Evolutionary conservation across 2,329 filamentous ascomycete genomes (phyloP).

Genomic region (Aspergillus ochraceus): DNA sequence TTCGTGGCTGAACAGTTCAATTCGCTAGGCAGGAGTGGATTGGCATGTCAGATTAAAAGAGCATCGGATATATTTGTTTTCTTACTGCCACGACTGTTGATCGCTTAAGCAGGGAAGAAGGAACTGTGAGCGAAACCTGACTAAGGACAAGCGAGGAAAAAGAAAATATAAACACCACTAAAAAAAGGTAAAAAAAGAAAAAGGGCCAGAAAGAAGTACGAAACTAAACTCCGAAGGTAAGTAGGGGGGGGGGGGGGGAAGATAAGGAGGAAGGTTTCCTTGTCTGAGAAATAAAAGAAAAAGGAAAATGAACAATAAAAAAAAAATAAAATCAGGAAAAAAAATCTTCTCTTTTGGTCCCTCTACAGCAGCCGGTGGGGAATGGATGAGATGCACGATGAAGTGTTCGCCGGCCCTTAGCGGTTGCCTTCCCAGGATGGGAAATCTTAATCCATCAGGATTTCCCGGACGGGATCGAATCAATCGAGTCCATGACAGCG

Average conservation of each 20-base stretch:
- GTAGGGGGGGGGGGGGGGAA: not conserved
- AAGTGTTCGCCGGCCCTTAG: constrained; percentile 21
- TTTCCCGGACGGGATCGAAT: constrained; percentile 5
- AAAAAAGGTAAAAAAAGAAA: not conserved
- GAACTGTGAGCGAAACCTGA: not conserved
- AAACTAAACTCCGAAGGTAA: constrained; percentile 1
- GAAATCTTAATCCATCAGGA: not conserved
- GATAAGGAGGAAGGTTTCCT: not conserved
- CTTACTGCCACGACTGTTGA: constrained; percentile 5
- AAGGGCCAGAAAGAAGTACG: constrained; percentile 1
- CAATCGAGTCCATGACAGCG: constrained; percentile 15
- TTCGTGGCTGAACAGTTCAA: not conserved
- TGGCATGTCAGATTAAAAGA: not conserved
- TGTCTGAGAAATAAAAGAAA: not conserved
- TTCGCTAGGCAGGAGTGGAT: not conserved
- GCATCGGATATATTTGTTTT: not conserved
- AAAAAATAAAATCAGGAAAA: not conserved
- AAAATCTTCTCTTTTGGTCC: constrained; percentile 10
- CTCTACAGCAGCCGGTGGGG: constrained; percentile 13
- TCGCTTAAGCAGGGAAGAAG: not conserved
- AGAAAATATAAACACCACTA: not conserved
- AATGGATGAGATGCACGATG: constrained; percentile 21
- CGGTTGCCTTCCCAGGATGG: constrained; percentile 12
- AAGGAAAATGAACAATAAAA: not conserved
- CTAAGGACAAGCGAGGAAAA: not conserved